phyloP scores from a whole-genome alignment of 305 asterid genomes.

The Fraxinus albicans region DNA sequence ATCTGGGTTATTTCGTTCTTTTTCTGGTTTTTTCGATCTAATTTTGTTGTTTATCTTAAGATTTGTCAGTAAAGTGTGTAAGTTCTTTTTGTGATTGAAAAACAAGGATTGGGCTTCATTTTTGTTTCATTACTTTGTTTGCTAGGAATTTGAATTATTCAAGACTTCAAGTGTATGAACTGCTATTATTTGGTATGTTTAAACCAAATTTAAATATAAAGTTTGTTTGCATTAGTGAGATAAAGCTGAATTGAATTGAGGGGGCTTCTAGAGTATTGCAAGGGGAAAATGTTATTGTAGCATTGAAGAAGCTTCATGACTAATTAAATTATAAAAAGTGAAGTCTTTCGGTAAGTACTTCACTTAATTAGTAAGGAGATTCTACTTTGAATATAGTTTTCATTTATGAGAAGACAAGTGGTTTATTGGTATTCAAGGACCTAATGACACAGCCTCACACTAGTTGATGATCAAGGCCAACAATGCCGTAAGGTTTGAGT shows the following conservation, averaged over 20 bases:
- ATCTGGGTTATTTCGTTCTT: neutral
- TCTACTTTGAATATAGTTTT: neutral
- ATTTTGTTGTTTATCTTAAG: neutral
- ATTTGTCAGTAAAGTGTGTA: neutral
- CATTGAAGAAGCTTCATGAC: neutral
- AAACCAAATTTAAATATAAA: neutral
- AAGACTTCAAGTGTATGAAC: neutral
- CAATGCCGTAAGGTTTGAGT: neutral
- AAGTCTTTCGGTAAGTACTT: neutral
- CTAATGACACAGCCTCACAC: neutral
- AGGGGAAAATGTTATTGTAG: neutral
- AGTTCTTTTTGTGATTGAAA: conserved; percentile 3
- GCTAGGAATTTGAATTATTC: neutral
- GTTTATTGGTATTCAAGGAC: neutral
- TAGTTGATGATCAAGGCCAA: neutral
- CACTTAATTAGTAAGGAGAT: neutral
- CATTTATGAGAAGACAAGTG: neutral
- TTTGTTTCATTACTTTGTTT: neutral
- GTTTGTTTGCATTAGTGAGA: neutral
- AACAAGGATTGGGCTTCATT: neutral
- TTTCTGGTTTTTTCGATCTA: neutral
- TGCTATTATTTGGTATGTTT: neutral
- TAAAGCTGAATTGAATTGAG: neutral
- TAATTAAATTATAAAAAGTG: neutral
- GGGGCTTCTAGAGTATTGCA: neutral